Evolutionary conservation across 2,329 filamentous ascomycete genomes (phyloP).

Genomic region (Trichoderma sp.): DNA sequence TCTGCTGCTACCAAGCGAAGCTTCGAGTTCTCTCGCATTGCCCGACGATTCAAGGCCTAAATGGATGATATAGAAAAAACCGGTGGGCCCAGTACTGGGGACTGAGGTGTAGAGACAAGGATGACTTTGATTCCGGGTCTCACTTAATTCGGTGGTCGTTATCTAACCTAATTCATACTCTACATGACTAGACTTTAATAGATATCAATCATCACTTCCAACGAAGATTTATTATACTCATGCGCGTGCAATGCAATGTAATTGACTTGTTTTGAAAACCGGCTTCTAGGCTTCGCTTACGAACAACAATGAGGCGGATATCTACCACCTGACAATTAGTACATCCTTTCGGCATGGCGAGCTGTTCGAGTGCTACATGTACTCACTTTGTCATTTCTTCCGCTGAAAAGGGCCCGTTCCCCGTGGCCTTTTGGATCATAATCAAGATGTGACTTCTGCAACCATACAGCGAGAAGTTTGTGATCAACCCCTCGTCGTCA

Average conservation of each 20-base stretch:
- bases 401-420: neutral
- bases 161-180: conserved; percentile 19
- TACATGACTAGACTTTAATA: conserved; percentile 14
- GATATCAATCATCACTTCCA: conserved; percentile 12
- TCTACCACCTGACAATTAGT: neutral
- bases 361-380: too few species aligned
- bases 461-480: neutral
- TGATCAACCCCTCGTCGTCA: conserved; percentile 3
- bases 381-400: conserved; percentile 4
- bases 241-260: neutral
- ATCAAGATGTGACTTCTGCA: neutral
- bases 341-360: neutral
- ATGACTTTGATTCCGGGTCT: conserved; percentile 3
- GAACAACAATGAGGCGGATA: neutral
- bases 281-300: neutral
- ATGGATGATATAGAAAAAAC: neutral
- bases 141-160: conserved; percentile 11
- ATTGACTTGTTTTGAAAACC: neutral
- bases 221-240: neutral
- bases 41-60: conserved; percentile 17
- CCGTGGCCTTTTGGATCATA: neutral
- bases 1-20: conserved; percentile 20
- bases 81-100: neutral
- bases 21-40: neutral
- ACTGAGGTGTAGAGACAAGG: conserved; percentile 1